Evolutionary conservation across 176 grass and related monocot species (phyloP), one percentile per base, ranked within the genome.

Genomic region (Typha latifolia): DNA sequence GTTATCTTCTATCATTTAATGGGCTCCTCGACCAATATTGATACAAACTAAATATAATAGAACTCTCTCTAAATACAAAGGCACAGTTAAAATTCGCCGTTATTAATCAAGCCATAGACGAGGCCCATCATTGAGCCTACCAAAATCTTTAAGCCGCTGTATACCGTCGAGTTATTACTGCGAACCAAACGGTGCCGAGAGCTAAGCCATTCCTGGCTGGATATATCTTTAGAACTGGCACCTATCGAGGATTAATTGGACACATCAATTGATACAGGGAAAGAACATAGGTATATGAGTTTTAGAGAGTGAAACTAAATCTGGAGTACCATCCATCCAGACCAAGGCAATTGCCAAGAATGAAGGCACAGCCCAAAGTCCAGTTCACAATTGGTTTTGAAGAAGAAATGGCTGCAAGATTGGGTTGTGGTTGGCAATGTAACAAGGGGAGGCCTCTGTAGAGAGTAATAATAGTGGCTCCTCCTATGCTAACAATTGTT

Each of bases 271-370:
- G 15, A 9, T 19, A 8, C 8, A 19, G 6, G 1, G 49, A 16
- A 56, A 56, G 15, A 3, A 5, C 1, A 18, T 19, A 16, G 19
- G 5, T 3, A 55, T 16, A 55, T 19, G n/a, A 20, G 20, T 22
- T 10, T 59, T 16, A 19, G 6, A 59, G 18, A 59, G 5, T 64
- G 49, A 31, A 68, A 13, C 62, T 61, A 63, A 63, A 78, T 84
- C 88, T 86, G 88, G 72, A 91, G 77, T 34, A 86, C 88, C 88
- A 91, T 86, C 84, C 84, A 91, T 67, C 76, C 74, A 32, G 88
- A 86, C 88, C 88, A 91, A 84, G 24, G 65, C 88, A 91, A 50
- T 86, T 83, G 11, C 77, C 84, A 24, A 91, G 84, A 43, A 91
- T 73, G 67, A 82, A 91, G 29, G 81, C 66, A 52, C 88, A 91